Evolutionary conservation across 306 rosid species (phyloP), one percentile per base, ranked within the genome.

Genomic region (Quercus suber): DNA sequence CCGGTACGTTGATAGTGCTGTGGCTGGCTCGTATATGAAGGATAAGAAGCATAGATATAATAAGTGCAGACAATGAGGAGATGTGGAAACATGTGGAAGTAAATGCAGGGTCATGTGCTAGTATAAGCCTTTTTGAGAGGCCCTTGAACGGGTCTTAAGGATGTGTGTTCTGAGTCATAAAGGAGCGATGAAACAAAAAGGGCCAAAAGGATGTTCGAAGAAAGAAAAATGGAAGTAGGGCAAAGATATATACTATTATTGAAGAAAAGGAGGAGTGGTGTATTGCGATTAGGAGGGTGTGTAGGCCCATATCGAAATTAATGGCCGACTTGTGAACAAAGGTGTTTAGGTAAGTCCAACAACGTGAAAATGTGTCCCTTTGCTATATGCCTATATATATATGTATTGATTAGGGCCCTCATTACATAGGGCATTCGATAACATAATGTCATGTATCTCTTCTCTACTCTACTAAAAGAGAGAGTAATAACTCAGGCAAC

Each of bases 81-180:
- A 76, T 78, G 82, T 71, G 86, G 81, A 82, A 77, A 73, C 86
- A 86, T 35, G 82, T 81, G 59, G 81, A 75, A 85, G 61, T 81
- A 83, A 87, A 85, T 82, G 87, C 82, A 67, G 80, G 80, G 77
- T 79, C 90, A 87, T 87, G 90, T 90, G 90, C 65, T 81, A 35
- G 41, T 15, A 33, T 68, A 73, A 61, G 53, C 75, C 68, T 37
- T 71, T 55, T 84, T 25, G 17, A 41, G 71, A 25, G 76, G 58
- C 69, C 56, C 56, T 77, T 70, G 80, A 85, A 74, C 88, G 83
- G 89, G 86, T 87, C 83, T 61, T 77, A 18, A 78, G 90, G 89
- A 37, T 65, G 73, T 49, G 75, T 79, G 87, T 83, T 83, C 70
- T 19, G 49, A 75, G 74, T 76, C 79, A 83, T 78, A 63, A 75